phyloP scores from a whole-genome alignment of 2,329 filamentous ascomycete genomes.

The Cladosporium cucumerinum region DNA sequence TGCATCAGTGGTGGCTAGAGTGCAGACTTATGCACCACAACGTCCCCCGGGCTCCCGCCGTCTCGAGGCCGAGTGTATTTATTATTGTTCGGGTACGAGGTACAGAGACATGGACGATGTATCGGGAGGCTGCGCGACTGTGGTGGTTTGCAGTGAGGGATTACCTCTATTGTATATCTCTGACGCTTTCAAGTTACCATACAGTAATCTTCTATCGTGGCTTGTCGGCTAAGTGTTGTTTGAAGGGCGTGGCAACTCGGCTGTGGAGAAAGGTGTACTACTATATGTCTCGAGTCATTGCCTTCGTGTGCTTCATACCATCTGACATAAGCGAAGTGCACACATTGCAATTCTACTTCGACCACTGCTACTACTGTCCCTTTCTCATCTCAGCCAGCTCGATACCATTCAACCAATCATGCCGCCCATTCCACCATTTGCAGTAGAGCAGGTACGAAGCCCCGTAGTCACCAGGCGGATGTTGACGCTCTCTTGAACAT shows the following conservation, averaged over 20 bases:
- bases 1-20: not conserved
- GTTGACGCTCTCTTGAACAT: slow-evolving; percentile 18
- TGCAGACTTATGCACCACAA: not conserved
- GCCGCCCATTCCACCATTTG: slow-evolving; percentile 49
- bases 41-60: too few relatives aligned
- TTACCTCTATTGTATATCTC: not conserved
- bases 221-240: not conserved
- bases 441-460: slow-evolving; percentile 63
- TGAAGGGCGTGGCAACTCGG: not conserved
- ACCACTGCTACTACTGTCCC: not conserved
- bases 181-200: not conserved
- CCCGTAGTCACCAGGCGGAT: not conserved
- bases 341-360: not conserved
- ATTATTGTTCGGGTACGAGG: not conserved
- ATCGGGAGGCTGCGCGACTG: not conserved
- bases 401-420: not conserved
- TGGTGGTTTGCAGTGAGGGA: not conserved
- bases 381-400: not conserved
- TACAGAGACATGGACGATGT: not conserved
- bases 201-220: not conserved
- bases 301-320: not conserved
- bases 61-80: not conserved
- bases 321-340: not conserved
- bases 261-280: not conserved
- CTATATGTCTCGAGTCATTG: not conserved